These are phyloP conservation scores for Nissolia schottii DNA, from an alignment of 306 rosid genomes.

Conservation along the genomic window DNA sequence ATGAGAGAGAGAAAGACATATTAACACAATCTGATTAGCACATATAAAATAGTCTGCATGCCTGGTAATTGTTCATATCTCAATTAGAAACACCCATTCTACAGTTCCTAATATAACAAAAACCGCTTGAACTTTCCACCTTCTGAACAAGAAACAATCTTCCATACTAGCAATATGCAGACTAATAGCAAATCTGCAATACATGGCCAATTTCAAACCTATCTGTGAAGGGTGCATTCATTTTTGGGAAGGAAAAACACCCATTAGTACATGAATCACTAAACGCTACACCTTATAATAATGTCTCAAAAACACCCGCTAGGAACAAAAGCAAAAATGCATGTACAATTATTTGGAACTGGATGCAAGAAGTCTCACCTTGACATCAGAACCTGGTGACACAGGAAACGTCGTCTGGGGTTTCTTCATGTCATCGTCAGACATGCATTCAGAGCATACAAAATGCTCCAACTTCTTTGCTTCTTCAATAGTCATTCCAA, in stretches of 20 bases:
- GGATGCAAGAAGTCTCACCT: constrained; percentile 41
- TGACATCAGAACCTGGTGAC: constrained; percentile 52
- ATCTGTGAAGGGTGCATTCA: not conserved
- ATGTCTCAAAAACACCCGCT: not conserved
- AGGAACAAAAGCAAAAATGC: not conserved
- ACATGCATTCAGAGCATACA: constrained; percentile 80
- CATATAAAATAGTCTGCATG: not conserved
- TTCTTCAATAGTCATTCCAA: constrained; percentile 79
- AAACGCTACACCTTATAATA: not conserved
- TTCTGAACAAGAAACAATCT: not conserved
- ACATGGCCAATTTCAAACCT: not conserved
- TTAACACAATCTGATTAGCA: not conserved
- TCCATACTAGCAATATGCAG: not conserved
- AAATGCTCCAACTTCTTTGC: constrained; percentile 80
- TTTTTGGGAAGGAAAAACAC: not conserved
- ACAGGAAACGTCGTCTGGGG: constrained; percentile 42
- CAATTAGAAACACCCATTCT: no score
- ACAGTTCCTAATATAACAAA: not conserved
- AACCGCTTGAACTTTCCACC: not conserved
- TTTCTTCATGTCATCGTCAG: constrained; percentile 64
- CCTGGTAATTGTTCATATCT: not conserved
- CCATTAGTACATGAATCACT: not conserved
- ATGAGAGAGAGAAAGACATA: not conserved
- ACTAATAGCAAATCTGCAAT: not conserved
- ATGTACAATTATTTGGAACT: not conserved